Percentiles rank a stretch among this genome's conserved stretches.
These are phyloP conservation scores for Aspergillus awamori DNA, from an alignment of 2,329 filamentous ascomycete genomes.

Conservation along the genomic window DNA sequence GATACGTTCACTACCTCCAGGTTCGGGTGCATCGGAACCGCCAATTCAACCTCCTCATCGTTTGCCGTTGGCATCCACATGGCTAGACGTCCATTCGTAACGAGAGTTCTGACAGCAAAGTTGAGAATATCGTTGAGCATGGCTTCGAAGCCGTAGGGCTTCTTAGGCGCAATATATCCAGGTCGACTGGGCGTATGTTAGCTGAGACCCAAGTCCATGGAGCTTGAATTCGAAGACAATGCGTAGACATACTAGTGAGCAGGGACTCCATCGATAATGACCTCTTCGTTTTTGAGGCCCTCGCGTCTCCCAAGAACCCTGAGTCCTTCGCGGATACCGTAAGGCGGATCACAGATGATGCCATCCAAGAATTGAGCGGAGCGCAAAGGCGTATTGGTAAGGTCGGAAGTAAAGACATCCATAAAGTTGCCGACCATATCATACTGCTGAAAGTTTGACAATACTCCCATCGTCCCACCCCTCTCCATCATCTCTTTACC, in stretches of 20 bases:
- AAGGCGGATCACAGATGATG: constrained; percentile 93
- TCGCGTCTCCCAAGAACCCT: constrained; percentile 82
- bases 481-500: constrained; percentile 60
- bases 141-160: constrained; percentile 85
- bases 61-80: constrained; percentile 98
- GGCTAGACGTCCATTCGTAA: constrained; percentile 76
- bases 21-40: constrained; percentile 74
- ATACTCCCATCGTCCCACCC: constrained; percentile 47
- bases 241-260: constrained; percentile 63
- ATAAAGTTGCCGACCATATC: constrained; percentile 66
- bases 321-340: constrained; percentile 89
- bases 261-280: constrained; percentile 69
- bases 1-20: constrained; percentile 75
- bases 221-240: neutral
- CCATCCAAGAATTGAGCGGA: constrained; percentile 71
- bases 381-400: constrained; percentile 82
- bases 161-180: constrained; percentile 82
- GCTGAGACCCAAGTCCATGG: neutral
- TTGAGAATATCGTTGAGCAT: constrained; percentile 88
- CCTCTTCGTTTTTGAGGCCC: constrained; percentile 52
- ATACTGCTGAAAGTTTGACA: constrained; percentile 85
- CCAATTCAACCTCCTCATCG: constrained; percentile 73
- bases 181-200: constrained; percentile 50
- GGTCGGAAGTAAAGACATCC: constrained; percentile 79
- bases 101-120: constrained; percentile 76